Evolutionary conservation across 192 early-diverging fungal species (phyloP).

Genomic region (Entomortierella chlamydospora): DNA sequence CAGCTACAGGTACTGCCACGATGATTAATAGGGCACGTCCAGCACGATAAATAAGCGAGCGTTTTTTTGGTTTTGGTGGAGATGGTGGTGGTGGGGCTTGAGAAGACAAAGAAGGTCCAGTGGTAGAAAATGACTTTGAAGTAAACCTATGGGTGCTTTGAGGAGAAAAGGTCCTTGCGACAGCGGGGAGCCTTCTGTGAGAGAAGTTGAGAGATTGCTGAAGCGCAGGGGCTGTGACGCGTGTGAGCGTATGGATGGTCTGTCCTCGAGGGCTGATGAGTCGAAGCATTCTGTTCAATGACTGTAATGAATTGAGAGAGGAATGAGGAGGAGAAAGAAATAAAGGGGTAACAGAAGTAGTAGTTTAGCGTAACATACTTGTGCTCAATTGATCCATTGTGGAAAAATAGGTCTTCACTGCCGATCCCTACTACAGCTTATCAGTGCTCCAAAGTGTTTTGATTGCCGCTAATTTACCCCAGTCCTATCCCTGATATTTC

Average conservation of each 20-base stretch:
- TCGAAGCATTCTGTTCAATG: conserved; percentile 19
- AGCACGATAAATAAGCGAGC: conserved; percentile 27
- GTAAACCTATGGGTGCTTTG: too few species aligned
- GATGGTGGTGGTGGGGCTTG: conserved; percentile 10
- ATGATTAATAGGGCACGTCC: conserved; percentile 22
- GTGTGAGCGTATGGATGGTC: conserved; percentile 4
- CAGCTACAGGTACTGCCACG: conserved; percentile 26
- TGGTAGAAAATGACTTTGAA: conserved; percentile 3
- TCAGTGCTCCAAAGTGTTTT: too few species aligned
- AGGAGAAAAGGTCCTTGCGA: not conserved
- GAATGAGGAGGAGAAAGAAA: not conserved
- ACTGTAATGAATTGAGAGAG: not conserved
- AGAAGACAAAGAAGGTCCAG: conserved; percentile 4
- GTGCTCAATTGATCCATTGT: too few species aligned
- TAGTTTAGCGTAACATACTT: too few species aligned
- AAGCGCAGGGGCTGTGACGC: not conserved
- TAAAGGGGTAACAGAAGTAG: not conserved
- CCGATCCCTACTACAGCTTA: too few species aligned
- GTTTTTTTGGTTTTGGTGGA: conserved; percentile 10
- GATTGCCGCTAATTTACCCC: too few species aligned
- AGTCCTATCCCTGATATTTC: too few species aligned
- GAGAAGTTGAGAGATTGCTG: not conserved
- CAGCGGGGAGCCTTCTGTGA: conserved; percentile 8
- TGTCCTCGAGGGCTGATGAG: conserved; percentile 21
- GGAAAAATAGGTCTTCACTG: too few species aligned